Base-by-base conservation (phyloP, 208 protist genomes). In the Leishmania arabica region DNA sequence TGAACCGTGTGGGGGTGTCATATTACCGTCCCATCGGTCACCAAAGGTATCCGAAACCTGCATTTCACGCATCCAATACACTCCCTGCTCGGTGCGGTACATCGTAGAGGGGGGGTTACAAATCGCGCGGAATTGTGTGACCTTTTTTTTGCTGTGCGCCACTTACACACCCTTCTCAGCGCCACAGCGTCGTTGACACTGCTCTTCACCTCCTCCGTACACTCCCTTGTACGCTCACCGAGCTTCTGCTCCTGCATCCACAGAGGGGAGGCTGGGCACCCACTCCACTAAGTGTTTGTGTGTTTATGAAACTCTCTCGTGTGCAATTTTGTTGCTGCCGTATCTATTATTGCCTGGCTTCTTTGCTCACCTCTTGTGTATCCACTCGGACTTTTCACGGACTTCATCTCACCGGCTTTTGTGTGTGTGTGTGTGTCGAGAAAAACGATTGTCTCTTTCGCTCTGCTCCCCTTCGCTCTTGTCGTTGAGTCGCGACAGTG, bases 361-460 rank as follows among this genome's bases (percentile, higher is more conserved):
- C 68, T 13, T 71, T 72, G 40, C 70, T 60, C 72, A 31, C 37
- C 51, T 27, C 60, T 24, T 54, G 64, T 79, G 40, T 83, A 66
- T 19, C 73, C 73, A 3, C 42, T 40, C n/a, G 56, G 7, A 5
- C 24, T 70, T 83, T 53, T 54, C 37, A 8, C 37, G 27, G 17
- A 74, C 47, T 60, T 60, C 62, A 13, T 84, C 66, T 54, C 13
- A n/a, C 2, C 7, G 24, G 56, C 56, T 31, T 53, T 13, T 53
- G 49, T 1, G 17, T 54, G 51, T 54, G 51, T 54, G 15, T 54
- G 2, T 40, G 37, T 40, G 37, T 21, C 17, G 51, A 54, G 21
- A 51, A 31, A 47, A 9, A 53, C 8, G 7, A 27, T 45, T 34
- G 13, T 45, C 56, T n/a, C n/a, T n/a, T 51, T 27, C 62, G 17